A percentile compares a stretch with the other conserved stretches of the same genome.
These are phyloP conservation scores for Aspergillus campestris DNA, from an alignment of 495 filamentous ascomycete genomes.

Conservation along the genomic window DNA sequence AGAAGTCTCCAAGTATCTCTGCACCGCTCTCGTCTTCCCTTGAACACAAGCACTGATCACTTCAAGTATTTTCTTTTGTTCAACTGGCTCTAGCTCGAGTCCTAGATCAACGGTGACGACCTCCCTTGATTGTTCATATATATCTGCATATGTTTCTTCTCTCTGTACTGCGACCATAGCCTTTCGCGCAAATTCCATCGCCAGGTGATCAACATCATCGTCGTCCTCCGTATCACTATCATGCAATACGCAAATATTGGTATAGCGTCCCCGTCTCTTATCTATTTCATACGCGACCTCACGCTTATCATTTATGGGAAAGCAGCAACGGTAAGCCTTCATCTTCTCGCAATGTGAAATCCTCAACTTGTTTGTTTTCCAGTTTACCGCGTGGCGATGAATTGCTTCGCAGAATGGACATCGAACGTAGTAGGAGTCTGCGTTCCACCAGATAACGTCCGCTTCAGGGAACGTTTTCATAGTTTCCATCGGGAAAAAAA, in stretches of 20 bases:
- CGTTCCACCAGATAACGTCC: conserved; percentile 11
- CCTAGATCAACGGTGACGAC: conserved; percentile 3
- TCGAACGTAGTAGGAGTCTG: conserved; percentile 2
- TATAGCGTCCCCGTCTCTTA: conserved; percentile 7
- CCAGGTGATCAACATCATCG: conserved; percentile 2
- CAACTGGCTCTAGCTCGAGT: conserved; percentile 4
- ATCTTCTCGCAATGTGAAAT: conserved; percentile 8
- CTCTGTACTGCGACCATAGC: conserved; percentile 3
- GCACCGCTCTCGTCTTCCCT: neutral
- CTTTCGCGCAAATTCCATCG: conserved; percentile 2
- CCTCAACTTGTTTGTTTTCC: conserved; percentile 3
- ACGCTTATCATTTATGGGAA: conserved; percentile 4
- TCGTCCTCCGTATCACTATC: conserved; percentile 1
- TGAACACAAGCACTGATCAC: conserved; percentile 1
- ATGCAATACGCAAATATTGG: conserved; percentile 6
- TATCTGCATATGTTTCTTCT: conserved; percentile 7
- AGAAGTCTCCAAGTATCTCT: conserved; percentile 8
- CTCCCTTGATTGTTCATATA: conserved; percentile 4
- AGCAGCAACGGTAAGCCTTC: conserved; percentile 5
- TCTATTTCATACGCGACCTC: conserved; percentile 13
- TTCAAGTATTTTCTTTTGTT: conserved; percentile 2
- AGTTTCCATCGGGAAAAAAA: too few relatives aligned
- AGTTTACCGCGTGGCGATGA: conserved; percentile 6
- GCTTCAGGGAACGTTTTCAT: conserved; percentile 8
- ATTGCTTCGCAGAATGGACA: conserved; percentile 10